Conservation (phyloP, 2,329 filamentous ascomycete species). For the Monilinia vaccinii-corymbosi region DNA sequence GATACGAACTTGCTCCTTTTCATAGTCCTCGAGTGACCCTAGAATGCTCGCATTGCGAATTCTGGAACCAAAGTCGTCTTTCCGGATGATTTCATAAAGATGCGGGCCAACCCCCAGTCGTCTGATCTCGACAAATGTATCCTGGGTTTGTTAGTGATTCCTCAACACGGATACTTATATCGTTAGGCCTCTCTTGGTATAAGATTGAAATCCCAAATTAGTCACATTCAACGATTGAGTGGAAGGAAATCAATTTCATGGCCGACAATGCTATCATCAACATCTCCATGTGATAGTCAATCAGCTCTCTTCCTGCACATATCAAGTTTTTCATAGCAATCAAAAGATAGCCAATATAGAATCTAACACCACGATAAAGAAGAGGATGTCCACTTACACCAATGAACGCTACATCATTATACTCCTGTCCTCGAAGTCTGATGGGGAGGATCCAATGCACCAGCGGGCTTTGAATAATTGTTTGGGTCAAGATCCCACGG, state of each 20-base stretch:
- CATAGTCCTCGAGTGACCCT: constrained; percentile 40
- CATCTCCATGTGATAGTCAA: not conserved
- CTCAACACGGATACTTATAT: not conserved
- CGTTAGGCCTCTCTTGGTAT: not conserved
- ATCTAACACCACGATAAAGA: not conserved
- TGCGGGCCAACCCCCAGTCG: constrained; percentile 62
- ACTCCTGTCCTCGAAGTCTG: constrained; percentile 57
- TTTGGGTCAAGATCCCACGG: constrained; percentile 69
- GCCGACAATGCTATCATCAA: not conserved
- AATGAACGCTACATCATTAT: constrained; percentile 81
- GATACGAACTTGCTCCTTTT: constrained; percentile 31
- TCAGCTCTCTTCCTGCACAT: not conserved
- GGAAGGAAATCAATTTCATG: not conserved
- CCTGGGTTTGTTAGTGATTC: constrained; percentile 35
- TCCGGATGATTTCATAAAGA: constrained; percentile 66
- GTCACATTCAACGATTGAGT: not conserved
- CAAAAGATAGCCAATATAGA: not conserved
- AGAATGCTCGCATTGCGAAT: constrained; percentile 76
- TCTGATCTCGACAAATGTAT: constrained; percentile 72
- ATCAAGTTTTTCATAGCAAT: not conserved
- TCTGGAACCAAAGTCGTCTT: constrained; percentile 66
- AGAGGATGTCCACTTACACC: constrained; percentile 48
- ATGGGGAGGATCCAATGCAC: constrained; percentile 71
- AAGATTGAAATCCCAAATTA: not conserved
- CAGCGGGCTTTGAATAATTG: constrained; percentile 66